Evolutionary conservation across 345 rosid species (phyloP).

Genomic region (Eucalyptus regnans): DNA sequence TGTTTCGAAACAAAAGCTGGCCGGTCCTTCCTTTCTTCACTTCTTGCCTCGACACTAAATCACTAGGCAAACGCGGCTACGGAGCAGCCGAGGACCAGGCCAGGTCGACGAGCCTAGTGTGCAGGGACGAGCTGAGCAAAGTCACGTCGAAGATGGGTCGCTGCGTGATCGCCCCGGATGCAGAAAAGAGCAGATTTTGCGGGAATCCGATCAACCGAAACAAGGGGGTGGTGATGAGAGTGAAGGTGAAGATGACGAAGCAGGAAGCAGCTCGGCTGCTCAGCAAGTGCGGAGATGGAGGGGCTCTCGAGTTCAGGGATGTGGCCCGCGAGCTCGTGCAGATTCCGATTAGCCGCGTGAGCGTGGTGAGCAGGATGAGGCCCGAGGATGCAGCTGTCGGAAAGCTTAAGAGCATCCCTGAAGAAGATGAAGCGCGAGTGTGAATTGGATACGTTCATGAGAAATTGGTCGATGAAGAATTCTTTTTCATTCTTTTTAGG

Average conservation of each 20-base stretch:
- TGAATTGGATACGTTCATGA: background rate
- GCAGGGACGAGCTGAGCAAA: slow-evolving; percentile 11
- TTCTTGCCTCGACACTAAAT: background rate
- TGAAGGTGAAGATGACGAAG: background rate
- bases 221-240: background rate
- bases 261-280: slow-evolving; percentile 36
- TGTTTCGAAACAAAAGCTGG: background rate
- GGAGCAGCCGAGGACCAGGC: background rate
- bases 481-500: background rate
- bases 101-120: background rate
- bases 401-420: slow-evolving; percentile 12
- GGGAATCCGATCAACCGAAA: background rate
- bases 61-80: background rate
- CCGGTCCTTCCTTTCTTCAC: background rate
- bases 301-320: slow-evolving; percentile 36
- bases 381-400: background rate
- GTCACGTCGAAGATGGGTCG: background rate
- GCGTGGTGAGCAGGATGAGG: background rate
- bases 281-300: slow-evolving; percentile 35
- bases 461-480: background rate
- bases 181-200: background rate
- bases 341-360: slow-evolving; percentile 26
- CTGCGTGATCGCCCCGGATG: slow-evolving; percentile 4
- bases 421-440: background rate
- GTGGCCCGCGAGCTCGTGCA: slow-evolving; percentile 26